A percentile compares a stretch with the other conserved stretches of the same genome.
phyloP scores from a whole-genome alignment of 106 monocot species.

The Allium fistulosum region DNA sequence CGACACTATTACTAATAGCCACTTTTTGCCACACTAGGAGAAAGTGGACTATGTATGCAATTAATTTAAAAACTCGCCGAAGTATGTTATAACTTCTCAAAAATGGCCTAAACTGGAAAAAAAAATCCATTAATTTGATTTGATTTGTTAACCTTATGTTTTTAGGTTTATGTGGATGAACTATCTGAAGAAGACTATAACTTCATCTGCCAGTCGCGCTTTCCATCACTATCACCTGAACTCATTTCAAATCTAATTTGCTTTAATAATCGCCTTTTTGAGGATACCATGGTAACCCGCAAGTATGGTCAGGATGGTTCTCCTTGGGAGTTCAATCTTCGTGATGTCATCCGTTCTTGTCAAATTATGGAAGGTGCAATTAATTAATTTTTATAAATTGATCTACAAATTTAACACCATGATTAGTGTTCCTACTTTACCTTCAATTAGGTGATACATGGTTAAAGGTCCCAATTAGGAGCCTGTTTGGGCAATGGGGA shows the following conservation, averaged over 20 bases:
- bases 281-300: conserved; percentile 61
- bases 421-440: too few relatives aligned
- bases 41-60: too few relatives aligned
- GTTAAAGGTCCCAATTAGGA: too few relatives aligned
- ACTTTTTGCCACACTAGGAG: too few relatives aligned
- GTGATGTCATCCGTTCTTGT: conserved; percentile 93
- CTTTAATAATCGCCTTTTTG: conserved; percentile 65
- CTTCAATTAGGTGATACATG: too few relatives aligned
- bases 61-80: too few relatives aligned
- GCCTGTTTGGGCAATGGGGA: too few relatives aligned
- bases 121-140: neutral
- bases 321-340: conserved; percentile 98
- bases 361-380: conserved; percentile 76
- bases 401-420: too few relatives aligned
- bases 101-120: too few relatives aligned
- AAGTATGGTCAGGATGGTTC: conserved; percentile 92
- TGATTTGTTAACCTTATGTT: neutral
- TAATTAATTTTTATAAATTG: too few relatives aligned
- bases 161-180: conserved; percentile 91
- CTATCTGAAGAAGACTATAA: conserved; percentile 67
- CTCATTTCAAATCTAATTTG: conserved; percentile 62
- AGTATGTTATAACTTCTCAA: too few relatives aligned
- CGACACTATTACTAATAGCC: too few relatives aligned
- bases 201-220: conserved; percentile 65
- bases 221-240: conserved; percentile 42